Conservation (phyloP, 2,329 filamentous ascomycete genomes). For the Drechslerella coelobrocha region DNA sequence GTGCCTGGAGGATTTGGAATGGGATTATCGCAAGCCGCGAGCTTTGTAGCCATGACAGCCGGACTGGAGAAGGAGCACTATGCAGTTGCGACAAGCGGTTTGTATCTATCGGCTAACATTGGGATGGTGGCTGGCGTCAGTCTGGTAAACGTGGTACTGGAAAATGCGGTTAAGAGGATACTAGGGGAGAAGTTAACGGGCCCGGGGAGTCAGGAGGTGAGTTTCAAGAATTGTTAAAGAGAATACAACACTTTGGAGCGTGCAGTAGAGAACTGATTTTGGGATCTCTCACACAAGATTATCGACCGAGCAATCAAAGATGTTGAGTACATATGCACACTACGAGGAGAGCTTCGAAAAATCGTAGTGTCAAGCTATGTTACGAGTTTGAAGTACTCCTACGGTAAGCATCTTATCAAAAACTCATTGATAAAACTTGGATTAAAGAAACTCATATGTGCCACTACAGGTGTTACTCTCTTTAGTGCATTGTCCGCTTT, state of each 20-base stretch:
- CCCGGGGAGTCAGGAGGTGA: slow-evolving; percentile 30
- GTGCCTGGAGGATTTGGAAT: slow-evolving; percentile 65
- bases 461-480: slow-evolving; percentile 29
- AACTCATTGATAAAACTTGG: background rate
- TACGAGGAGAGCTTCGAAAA: slow-evolving; percentile 16
- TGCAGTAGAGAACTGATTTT: no score
- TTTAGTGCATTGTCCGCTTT: slow-evolving; percentile 23
- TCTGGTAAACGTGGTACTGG: slow-evolving; percentile 34
- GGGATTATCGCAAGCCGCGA: slow-evolving; percentile 32
- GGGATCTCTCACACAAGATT: slow-evolving; percentile 26
- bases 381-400: slow-evolving; percentile 43
- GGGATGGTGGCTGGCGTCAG: slow-evolving; percentile 40
- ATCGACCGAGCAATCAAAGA: slow-evolving; percentile 41
- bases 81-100: slow-evolving; percentile 31
- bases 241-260: background rate
- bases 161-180: slow-evolving; percentile 32
- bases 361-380: slow-evolving; percentile 38
- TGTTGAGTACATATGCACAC: slow-evolving; percentile 27
- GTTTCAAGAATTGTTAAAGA: background rate
- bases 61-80: slow-evolving; percentile 43
- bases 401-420: slow-evolving; percentile 18
- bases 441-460: background rate
- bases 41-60: slow-evolving; percentile 44
- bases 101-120: slow-evolving; percentile 36
- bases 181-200: slow-evolving; percentile 19